A percentile compares a stretch with the other conserved stretches of the same genome.
Evolutionary conservation across 257 asterid genomes (phyloP).

Genomic region (Knoxia roxburghii): DNA sequence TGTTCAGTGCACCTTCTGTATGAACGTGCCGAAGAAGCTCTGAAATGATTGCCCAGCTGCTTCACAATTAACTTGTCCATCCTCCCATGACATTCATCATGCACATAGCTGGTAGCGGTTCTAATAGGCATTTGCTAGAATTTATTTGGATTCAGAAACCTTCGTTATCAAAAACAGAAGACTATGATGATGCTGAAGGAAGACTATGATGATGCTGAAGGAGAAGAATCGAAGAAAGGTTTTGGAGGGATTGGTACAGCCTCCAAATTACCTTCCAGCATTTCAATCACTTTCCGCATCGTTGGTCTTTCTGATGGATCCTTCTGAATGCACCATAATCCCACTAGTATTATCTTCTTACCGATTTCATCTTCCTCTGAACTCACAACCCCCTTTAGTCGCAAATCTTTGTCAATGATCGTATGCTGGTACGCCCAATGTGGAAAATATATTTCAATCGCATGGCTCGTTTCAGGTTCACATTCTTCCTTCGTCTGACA

Average conservation of each 20-base stretch:
- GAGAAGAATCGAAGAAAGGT: constrained; percentile 21
- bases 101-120: no score
- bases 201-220: constrained; percentile 6
- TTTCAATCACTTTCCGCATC: constrained; percentile 32
- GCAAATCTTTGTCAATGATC: constrained; percentile 14
- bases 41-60: no score
- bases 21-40: no score
- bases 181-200: no score
- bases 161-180: no score
- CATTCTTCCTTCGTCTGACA: constrained; percentile 29
- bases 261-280: constrained; percentile 32
- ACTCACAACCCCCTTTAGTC: not conserved
- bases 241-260: constrained; percentile 32
- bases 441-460: constrained; percentile 31
- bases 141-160: no score
- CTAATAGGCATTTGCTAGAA: no score
- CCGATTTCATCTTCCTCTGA: constrained; percentile 22
- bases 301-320: constrained; percentile 28
- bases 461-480: not conserved
- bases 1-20: no score
- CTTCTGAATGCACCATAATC: constrained; percentile 46
- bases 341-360: constrained; percentile 33
- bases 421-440: constrained; percentile 25
- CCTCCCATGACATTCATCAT: no score
- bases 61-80: no score